phyloP scores from a whole-genome alignment of 768 basidiomycete genomes.

The Mycena metata region DNA sequence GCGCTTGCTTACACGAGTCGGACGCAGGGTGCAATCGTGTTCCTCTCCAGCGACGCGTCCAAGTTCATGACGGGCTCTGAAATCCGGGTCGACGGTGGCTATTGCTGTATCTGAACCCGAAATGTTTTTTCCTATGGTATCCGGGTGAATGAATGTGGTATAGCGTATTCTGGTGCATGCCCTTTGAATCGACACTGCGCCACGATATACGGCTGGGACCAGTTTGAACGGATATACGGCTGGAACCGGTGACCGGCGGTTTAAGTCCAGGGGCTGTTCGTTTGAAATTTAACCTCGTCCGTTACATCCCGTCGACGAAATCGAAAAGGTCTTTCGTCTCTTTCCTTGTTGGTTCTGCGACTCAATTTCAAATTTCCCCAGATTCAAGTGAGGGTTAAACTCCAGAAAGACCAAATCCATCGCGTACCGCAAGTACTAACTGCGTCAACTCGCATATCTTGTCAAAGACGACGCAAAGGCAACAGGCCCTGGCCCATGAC shows the following conservation, averaged over 20 bases:
- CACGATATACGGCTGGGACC: no score
- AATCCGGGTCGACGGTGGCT: slow-evolving; percentile 90
- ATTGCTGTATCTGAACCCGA: slow-evolving; percentile 79
- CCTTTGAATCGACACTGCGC: no score
- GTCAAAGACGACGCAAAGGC: slow-evolving; percentile 77
- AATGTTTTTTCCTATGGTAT: no score
- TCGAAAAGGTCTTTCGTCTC: slow-evolving; percentile 10
- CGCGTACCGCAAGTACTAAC: slow-evolving; percentile 79
- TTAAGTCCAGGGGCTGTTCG: no score
- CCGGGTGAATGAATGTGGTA: no score
- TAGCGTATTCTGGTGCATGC: no score
- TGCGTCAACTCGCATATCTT: slow-evolving; percentile 81
- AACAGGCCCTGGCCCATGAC: slow-evolving; percentile 70
- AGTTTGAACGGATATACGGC: no score
- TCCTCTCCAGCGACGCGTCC: slow-evolving; percentile 90
- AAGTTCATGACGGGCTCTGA: slow-evolving; percentile 92
- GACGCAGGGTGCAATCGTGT: slow-evolving; percentile 86
- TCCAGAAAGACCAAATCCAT: slow-evolving; percentile 77
- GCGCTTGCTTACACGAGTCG: slow-evolving; percentile 21
- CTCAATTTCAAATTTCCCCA: slow-evolving; percentile 46
- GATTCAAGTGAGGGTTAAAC: slow-evolving; percentile 74
- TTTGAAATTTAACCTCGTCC: no score
- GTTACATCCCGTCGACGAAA: slow-evolving; percentile 27
- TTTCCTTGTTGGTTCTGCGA: no score
- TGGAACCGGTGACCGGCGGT: no score